A percentile compares a stretch with the other conserved stretches of the same genome.
phyloP scores from a whole-genome alignment of 345 rosid genomes.

The Odontarrhena argentea region DNA sequence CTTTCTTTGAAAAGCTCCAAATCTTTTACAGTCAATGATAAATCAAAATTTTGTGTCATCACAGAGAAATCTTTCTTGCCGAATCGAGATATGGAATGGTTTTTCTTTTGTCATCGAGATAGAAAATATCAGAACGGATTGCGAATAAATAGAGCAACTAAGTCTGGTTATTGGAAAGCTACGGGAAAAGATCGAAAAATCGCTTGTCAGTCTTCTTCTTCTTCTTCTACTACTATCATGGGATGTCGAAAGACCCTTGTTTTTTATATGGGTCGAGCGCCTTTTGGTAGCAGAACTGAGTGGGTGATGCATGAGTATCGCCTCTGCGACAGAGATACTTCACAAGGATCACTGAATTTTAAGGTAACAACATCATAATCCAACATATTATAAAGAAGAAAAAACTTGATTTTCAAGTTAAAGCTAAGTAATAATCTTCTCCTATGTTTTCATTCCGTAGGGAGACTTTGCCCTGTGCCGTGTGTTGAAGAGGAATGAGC shows the following conservation, averaged over 20 bases:
- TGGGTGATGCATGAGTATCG: constrained; percentile 96
- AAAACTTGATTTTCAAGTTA: constrained; percentile 1
- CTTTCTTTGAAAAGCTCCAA: not conserved
- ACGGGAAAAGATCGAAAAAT: constrained; percentile 85
- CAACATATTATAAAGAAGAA: not conserved
- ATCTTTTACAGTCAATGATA: not conserved
- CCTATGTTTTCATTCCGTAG: constrained; percentile 36
- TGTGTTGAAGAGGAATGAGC: constrained; percentile 64
- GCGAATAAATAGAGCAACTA: constrained; percentile 83
- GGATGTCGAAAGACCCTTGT: constrained; percentile 83
- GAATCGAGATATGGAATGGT: constrained; percentile 81
- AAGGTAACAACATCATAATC: constrained; percentile 46
- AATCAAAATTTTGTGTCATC: constrained; percentile 7
- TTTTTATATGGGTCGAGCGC: constrained; percentile 80
- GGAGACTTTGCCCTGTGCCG: constrained; percentile 87
- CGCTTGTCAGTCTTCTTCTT: constrained; percentile 51
- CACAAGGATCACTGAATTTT: constrained; percentile 54
- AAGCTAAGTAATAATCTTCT: not conserved
- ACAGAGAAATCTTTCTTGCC: constrained; percentile 87
- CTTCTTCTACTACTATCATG: constrained; percentile 40
- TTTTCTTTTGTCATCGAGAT: constrained; percentile 87
- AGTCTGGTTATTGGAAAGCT: constrained; percentile 94
- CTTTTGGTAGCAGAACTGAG: constrained; percentile 67
- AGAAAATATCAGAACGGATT: constrained; percentile 84
- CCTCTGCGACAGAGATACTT: constrained; percentile 53